phyloP scores from a whole-genome alignment of 805 yeast species.

The Wickerhamiella dianesei region DNA sequence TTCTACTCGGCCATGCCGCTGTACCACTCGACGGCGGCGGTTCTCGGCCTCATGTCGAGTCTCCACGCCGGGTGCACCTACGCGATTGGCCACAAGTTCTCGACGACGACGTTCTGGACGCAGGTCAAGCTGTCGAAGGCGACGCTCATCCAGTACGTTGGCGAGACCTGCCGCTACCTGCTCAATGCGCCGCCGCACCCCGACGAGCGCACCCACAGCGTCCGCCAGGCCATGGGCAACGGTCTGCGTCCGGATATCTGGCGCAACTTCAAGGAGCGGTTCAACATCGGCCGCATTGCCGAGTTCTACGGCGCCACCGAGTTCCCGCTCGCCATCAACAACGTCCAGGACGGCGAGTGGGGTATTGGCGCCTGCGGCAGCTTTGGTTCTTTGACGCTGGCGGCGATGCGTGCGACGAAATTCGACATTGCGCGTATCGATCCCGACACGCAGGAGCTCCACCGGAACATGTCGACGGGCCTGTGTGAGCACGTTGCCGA shows the following conservation, averaged over 20 bases:
- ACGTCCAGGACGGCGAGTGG: slow-evolving; percentile 58
- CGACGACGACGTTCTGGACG: slow-evolving; percentile 78
- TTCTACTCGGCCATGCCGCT: slow-evolving; percentile 90
- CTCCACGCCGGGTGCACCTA: slow-evolving; percentile 57
- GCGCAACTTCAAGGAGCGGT: slow-evolving; percentile 63
- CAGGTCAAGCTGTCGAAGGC: slow-evolving; percentile 61
- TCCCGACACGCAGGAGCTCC: slow-evolving; percentile 58
- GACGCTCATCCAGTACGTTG: slow-evolving; percentile 83
- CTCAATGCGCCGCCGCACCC: slow-evolving; percentile 52
- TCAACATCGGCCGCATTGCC: slow-evolving; percentile 61
- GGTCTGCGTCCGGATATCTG: slow-evolving; percentile 85
- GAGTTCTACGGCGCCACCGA: slow-evolving; percentile 94
- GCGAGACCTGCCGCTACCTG: slow-evolving; percentile 84
- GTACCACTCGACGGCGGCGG: slow-evolving; percentile 87
- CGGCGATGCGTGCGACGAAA: slow-evolving; percentile 39
- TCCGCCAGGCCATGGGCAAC: slow-evolving; percentile 72
- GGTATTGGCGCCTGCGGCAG: slow-evolving; percentile 85
- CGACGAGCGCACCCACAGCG: slow-evolving; percentile 43
- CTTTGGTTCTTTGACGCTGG: slow-evolving; percentile 37
- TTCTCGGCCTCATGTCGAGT: slow-evolving; percentile 67
- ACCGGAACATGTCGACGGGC: slow-evolving; percentile 55
- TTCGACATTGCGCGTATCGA: slow-evolving; percentile 55
- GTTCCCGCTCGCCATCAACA: slow-evolving; percentile 77
- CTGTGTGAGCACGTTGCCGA: slow-evolving; percentile 39
- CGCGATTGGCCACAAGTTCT: slow-evolving; percentile 68